Evolutionary conservation across 2,329 filamentous ascomycete genomes (phyloP).

Genomic region (Stachybotrys chlorohalonatus): DNA sequence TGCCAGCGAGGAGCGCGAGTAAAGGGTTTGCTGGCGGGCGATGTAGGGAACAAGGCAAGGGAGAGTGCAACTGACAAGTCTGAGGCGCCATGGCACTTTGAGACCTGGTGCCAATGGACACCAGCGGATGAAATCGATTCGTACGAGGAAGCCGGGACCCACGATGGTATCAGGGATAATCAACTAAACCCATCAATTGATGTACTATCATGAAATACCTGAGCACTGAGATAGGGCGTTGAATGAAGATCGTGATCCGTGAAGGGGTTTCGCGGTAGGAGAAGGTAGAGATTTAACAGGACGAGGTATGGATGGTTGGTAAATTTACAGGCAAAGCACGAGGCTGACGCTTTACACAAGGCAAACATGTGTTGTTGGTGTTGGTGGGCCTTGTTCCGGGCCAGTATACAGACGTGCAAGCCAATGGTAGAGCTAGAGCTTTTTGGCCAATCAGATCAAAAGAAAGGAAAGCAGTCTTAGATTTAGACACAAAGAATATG

Average conservation of each 20-base stretch:
- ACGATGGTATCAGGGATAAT: no score
- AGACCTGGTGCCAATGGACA: constrained; percentile 2
- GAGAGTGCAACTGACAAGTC: constrained; percentile 13
- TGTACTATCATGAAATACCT: not conserved
- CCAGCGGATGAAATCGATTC: not conserved
- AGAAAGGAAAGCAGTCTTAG: no score
- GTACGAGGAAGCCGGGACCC: no score
- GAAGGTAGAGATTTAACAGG: not conserved
- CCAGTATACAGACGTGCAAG: no score
- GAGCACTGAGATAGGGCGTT: not conserved
- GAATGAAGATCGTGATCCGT: no score
- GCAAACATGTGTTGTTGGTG: no score
- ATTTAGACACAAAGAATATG: no score
- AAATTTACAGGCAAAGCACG: not conserved
- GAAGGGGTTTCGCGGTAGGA: no score
- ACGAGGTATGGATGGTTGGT: not conserved
- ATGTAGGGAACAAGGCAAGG: constrained; percentile 4
- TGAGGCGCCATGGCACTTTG: constrained; percentile 15
- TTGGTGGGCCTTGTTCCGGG: no score
- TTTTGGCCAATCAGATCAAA: no score
- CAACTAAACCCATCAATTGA: not conserved
- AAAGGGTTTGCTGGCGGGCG: not conserved
- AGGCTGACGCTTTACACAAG: not conserved
- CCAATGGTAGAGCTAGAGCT: no score
- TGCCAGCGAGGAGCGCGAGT: no score